Base-by-base conservation (phyloP, 805 yeast species). In the Saturnispora serradocipensis region DNA sequence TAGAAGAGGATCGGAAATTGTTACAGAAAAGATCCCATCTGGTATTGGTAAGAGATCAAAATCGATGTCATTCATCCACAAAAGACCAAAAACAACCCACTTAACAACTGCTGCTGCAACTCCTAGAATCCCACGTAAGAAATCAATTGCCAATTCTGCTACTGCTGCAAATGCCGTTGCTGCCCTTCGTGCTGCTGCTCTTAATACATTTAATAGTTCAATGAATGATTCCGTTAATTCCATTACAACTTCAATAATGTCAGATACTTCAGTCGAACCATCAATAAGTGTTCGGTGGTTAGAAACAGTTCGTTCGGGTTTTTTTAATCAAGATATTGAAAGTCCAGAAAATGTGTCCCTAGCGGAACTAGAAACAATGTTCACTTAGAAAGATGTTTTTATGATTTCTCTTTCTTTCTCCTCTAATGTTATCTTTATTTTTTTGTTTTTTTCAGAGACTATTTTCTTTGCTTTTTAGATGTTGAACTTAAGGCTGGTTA, bases 71-170 rank as follows among this genome's bases (percentile, higher is more conserved):
- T 80, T 76, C 58, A 66, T 81, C 51, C 71, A 76, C 45, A 81
- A 81, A 64, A 77, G 76, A 63, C 67, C 74, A 45, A 69, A 67
- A 47, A 58, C 62, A n/a, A 32, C 42, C 10, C 46, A 50, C 28
- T 34, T 83, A 44, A 84, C 91, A 13, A 88, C 88, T 18, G 91
- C 91, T 22, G 89, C 89, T 11, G 88, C 88, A 25, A 87, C 91
- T 34, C 93, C 93, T 52, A 73, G 91, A 60, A 77, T 84, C 10
- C 83, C 88, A n/a, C 78, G 80, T 56, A 72, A 77, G 34, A 75
- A 60, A 35, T 57, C 82, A 4, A 67, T 77, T 49, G 72, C 80
- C 6, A 80, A 76, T 54, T 71, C 80, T 38, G 81, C 85, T 10
- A 74, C 74, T 53, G 84, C 86, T 6, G 86, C 85, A 9, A 86